Evolutionary conservation across 768 basidiomycete species (phyloP), one percentile per base, ranked within the genome.

Genomic region (Boletus subparvulus): DNA sequence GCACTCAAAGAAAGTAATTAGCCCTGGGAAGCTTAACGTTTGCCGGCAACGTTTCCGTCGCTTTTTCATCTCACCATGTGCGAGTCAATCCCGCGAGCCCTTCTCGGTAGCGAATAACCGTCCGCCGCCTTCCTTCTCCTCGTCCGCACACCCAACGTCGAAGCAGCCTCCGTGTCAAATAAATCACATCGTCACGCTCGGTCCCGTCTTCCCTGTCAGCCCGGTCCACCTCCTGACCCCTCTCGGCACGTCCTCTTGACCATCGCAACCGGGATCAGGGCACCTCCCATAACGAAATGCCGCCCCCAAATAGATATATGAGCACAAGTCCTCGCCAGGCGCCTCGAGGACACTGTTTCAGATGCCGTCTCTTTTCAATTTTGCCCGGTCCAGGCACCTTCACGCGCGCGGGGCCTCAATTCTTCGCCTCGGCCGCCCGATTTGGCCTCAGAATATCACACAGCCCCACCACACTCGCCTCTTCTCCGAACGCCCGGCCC

Each of bases 51-150:
- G 55, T 59, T 32, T 61, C 50, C 61, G 63, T 59, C 58, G 61
- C 54, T 45, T 62, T 62, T 69, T 66, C 64, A 63, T 67, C 66
- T 69, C 63, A 67, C 49, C 62, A 61, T 59, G 59, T 61, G 65
- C 59, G 63, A 65, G 63, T 59, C 61, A 61, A 63, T 65, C 62
- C 69, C 59, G 66, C 65, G 71, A 71, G 63, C 52, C 63, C 61
- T 64, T 65, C 47, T 72, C 72, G 72, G 72, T 67, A 74, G 74
- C 75, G 74, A 75, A 73, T 60, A 71, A 56, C 13, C 65, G 63
- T 55, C 68, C 71, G 56, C 7, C 40, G 28, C 1, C 24, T 42
- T 48, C 42, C 30, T 47, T n/a, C 9, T 47, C 26, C 32, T 49
- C 35, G 17, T 54, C 49, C 51, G 28, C 21, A 21, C 36, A 51